Evolutionary conservation across 2,329 filamentous ascomycete genomes (phyloP).

Genomic region (Sporothrix variecibatus): DNA sequence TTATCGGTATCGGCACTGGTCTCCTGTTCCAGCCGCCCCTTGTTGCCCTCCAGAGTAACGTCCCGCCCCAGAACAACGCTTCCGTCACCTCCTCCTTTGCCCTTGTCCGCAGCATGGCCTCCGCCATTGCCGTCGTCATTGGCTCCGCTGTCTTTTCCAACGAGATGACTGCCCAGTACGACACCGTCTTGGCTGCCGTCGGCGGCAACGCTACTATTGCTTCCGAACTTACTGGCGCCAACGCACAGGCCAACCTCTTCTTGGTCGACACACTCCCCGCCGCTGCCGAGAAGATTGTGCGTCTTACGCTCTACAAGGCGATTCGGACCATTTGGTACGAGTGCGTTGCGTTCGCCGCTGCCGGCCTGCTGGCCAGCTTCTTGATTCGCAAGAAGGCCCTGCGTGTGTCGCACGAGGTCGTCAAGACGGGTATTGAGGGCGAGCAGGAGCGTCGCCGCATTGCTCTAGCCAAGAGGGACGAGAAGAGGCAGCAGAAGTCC

Average conservation of each 20-base stretch:
- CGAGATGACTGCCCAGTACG: slow-evolving; percentile 28
- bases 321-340: slow-evolving; percentile 60
- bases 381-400: slow-evolving; percentile 53
- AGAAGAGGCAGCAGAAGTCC: slow-evolving; percentile 12
- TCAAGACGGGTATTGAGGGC: slow-evolving; percentile 56
- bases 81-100: slow-evolving; percentile 61
- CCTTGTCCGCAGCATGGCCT: slow-evolving; percentile 53
- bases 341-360: slow-evolving; percentile 51
- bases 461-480: slow-evolving; percentile 23
- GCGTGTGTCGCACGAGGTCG: slow-evolving; percentile 56
- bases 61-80: slow-evolving; percentile 58
- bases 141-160: slow-evolving; percentile 30
- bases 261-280: slow-evolving; percentile 52
- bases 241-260: slow-evolving; percentile 37
- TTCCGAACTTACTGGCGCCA: slow-evolving; percentile 25
- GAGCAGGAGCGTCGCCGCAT: slow-evolving; percentile 31
- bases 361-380: slow-evolving; percentile 51
- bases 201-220: slow-evolving; percentile 15
- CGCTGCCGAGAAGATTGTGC: slow-evolving; percentile 47
- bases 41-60: slow-evolving; percentile 61
- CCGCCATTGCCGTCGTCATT: slow-evolving; percentile 29
- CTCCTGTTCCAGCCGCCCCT: slow-evolving; percentile 62
- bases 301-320: slow-evolving; percentile 50
- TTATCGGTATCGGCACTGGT: slow-evolving; percentile 58
- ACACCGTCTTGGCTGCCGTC: slow-evolving; percentile 23